Evolutionary conservation across 1,284 basidiomycete genomes (phyloP).

Genomic region (Puccinia novopanici): DNA sequence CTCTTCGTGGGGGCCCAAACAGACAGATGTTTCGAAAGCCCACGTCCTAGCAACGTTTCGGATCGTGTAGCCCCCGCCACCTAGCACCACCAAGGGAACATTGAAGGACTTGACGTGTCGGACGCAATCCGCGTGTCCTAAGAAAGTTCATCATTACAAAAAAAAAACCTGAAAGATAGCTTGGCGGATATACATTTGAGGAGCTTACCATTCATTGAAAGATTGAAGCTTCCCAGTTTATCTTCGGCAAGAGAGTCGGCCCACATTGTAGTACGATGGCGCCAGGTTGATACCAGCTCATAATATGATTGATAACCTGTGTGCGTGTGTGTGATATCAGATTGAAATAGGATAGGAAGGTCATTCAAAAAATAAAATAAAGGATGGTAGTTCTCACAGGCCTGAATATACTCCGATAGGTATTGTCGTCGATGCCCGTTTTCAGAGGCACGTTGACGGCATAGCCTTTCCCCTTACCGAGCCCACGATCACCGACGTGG

Average conservation of each 20-base stretch:
- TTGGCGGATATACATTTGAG: background rate
- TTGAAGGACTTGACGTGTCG: slow-evolving; percentile 80
- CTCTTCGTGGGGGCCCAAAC: slow-evolving; percentile 71
- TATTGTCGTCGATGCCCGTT: slow-evolving; percentile 83
- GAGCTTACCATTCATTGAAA: slow-evolving; percentile 78
- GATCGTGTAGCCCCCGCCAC: slow-evolving; percentile 94
- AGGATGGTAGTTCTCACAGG: slow-evolving; percentile 67
- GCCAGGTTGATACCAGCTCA: slow-evolving; percentile 85
- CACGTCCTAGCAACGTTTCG: slow-evolving; percentile 88
- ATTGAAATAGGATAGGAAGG: too few relatives aligned
- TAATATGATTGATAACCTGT: slow-evolving; percentile 79
- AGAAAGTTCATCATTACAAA: too few relatives aligned
- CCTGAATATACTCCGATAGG: slow-evolving; percentile 78
- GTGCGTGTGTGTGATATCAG: too few relatives aligned
- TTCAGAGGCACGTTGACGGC: slow-evolving; percentile 89
- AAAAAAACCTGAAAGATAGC: too few relatives aligned
- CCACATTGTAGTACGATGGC: slow-evolving; percentile 94
- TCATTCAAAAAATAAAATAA: too few relatives aligned
- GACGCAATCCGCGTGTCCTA: slow-evolving; percentile 82
- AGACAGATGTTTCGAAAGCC: slow-evolving; percentile 95
- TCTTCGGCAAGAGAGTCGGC: slow-evolving; percentile 93
- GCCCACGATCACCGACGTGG: slow-evolving; percentile 70
- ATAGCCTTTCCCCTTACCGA: slow-evolving; percentile 84
- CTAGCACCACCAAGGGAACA: slow-evolving; percentile 85
- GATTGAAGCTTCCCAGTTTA: slow-evolving; percentile 93